Conservation (phyloP, 176 grass and related monocot species). For the Raddia guianensis region DNA sequence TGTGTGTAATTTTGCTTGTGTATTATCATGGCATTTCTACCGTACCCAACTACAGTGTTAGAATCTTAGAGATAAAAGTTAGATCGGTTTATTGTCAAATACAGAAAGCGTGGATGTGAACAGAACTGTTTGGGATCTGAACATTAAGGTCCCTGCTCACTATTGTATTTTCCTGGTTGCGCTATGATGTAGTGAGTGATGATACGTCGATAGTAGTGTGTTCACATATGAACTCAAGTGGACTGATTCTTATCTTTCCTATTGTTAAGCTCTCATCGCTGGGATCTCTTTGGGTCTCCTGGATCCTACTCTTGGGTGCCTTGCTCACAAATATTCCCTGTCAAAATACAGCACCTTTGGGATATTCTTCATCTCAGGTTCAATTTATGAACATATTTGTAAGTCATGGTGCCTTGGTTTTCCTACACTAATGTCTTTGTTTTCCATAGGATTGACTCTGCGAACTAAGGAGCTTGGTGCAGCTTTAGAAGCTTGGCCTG, state of each 20-base stretch:
- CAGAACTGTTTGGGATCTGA: not conserved
- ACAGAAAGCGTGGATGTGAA: not conserved
- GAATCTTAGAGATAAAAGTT: not conserved
- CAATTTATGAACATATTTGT: conserved; percentile 21
- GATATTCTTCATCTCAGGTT: conserved; percentile 92
- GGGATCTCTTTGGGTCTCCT: conserved; percentile 65
- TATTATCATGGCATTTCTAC: conserved; percentile 10
- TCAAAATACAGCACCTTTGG: conserved; percentile 84
- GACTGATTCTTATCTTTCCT: conserved; percentile 37
- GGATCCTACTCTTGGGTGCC: conserved; percentile 79
- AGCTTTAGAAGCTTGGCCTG: conserved; percentile 86
- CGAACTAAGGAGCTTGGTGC: conserved; percentile 76
- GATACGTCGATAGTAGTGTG: not conserved
- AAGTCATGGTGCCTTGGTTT: not conserved
- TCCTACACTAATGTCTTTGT: conserved; percentile 24
- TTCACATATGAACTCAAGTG: not conserved
- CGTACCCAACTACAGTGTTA: not conserved
- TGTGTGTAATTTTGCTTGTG: not conserved
- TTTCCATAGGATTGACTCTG: conserved; percentile 71
- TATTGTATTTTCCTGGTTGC: not conserved
- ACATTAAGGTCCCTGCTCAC: not conserved
- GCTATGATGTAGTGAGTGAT: not conserved
- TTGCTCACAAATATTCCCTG: conserved; percentile 77
- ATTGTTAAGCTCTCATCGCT: conserved; percentile 63
- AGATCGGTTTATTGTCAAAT: not conserved